phyloP scores from a whole-genome alignment of 768 basidiomycete genomes.

The Mycena belliarum region DNA sequence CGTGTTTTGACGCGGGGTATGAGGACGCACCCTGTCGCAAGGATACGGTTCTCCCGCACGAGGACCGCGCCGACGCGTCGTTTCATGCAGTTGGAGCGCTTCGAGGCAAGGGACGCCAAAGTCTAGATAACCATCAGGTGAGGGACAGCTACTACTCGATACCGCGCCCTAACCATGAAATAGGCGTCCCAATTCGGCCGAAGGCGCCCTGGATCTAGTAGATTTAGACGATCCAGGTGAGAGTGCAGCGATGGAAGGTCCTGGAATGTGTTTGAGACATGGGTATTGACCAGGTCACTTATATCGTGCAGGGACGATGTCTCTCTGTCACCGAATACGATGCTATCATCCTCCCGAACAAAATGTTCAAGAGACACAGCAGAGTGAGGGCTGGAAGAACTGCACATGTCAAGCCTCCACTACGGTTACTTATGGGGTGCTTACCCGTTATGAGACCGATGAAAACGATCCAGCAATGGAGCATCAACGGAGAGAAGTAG shows the following conservation, averaged over 20 bases:
- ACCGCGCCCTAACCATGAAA: slow-evolving; percentile 74
- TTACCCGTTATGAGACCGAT: slow-evolving; percentile 46
- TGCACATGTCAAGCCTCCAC: not conserved
- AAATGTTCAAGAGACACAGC: slow-evolving; percentile 73
- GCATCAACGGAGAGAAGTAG: slow-evolving; percentile 84
- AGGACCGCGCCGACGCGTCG: slow-evolving; percentile 93
- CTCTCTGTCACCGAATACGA: slow-evolving; percentile 54
- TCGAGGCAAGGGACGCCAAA: slow-evolving; percentile 86
- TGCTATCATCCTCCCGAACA: slow-evolving; percentile 66
- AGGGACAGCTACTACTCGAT: not conserved
- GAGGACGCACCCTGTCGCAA: slow-evolving; percentile 69
- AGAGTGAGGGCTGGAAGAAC: slow-evolving; percentile 12
- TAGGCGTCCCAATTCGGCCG: slow-evolving; percentile 95
- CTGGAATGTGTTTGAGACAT: slow-evolving; percentile 65
- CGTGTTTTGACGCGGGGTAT: not conserved
- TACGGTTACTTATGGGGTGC: not conserved
- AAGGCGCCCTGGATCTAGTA: slow-evolving; percentile 72
- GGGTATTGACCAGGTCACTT: slow-evolving; percentile 58
- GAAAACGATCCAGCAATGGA: slow-evolving; percentile 70
- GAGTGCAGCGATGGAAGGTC: slow-evolving; percentile 52
- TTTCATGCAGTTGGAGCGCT: slow-evolving; percentile 95
- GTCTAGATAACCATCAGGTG: slow-evolving; percentile 47
- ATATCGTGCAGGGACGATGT: slow-evolving; percentile 34
- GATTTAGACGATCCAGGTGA: slow-evolving; percentile 68
- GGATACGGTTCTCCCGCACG: slow-evolving; percentile 78